Evolutionary conservation across 1,284 basidiomycete species (phyloP).

Genomic region (Sporisorium iseilematis-ciliati): DNA sequence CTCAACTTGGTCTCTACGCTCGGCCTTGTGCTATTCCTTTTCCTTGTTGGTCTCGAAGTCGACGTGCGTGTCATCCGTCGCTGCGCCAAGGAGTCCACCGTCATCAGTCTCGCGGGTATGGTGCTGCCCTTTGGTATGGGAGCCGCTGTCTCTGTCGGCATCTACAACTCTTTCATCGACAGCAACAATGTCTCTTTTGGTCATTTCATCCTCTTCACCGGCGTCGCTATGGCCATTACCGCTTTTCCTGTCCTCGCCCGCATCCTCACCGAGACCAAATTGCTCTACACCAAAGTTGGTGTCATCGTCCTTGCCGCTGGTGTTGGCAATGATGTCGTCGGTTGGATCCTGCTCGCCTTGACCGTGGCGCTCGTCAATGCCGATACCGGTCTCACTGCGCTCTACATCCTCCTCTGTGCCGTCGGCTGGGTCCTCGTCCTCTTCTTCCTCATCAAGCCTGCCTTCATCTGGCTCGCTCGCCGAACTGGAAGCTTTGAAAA

Average conservation of each 20-base stretch:
- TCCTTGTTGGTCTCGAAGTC: constrained; percentile 91
- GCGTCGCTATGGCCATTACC: constrained; percentile 91
- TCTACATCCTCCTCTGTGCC: constrained; percentile 84
- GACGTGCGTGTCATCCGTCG: constrained; percentile 80
- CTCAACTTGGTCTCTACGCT: constrained; percentile 91
- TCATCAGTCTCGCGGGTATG: constrained; percentile 77
- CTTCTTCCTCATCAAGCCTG: constrained; percentile 78
- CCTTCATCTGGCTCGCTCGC: constrained; percentile 79
- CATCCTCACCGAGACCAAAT: constrained; percentile 72
- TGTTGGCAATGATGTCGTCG: constrained; percentile 87
- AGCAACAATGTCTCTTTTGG: constrained; percentile 76
- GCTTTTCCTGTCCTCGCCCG: constrained; percentile 87
- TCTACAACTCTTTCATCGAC: constrained; percentile 85
- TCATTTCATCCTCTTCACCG: constrained; percentile 93
- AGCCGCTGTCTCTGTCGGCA: constrained; percentile 80
- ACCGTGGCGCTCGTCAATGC: constrained; percentile 91
- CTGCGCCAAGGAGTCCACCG: constrained; percentile 57
- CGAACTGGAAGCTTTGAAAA: constrained; percentile 83
- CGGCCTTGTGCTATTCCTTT: constrained; percentile 76
- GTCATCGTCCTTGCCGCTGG: constrained; percentile 90
- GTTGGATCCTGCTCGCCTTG: constrained; percentile 78
- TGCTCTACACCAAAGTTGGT: constrained; percentile 92
- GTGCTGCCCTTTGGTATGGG: constrained; percentile 86
- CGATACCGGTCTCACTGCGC: constrained; percentile 77
- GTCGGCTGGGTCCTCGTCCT: constrained; percentile 85